Percentiles rank a stretch among this genome's conserved stretches.
Conservation (phyloP, 2,329 filamentous ascomycete species). For the Cladosporium sphaerospermum region DNA sequence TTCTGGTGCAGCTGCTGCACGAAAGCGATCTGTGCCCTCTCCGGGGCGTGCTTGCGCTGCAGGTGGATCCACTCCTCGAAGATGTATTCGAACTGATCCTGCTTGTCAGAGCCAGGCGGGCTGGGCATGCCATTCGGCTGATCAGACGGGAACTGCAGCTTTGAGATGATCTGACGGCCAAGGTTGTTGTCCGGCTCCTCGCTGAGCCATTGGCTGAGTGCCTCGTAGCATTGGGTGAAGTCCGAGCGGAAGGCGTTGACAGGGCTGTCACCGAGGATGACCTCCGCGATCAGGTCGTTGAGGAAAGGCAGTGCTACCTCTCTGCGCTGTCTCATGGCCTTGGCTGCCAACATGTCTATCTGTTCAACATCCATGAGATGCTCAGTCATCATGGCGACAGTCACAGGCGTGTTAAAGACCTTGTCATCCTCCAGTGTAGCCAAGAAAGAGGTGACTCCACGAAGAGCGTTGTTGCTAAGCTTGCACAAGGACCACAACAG, state of each 20-base stretch:
- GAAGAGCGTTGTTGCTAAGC: constrained; percentile 51
- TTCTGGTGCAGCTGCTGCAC: constrained; percentile 75
- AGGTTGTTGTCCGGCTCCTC: constrained; percentile 62
- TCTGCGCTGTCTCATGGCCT: constrained; percentile 65
- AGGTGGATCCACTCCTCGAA: constrained; percentile 94
- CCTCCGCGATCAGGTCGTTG: constrained; percentile 69
- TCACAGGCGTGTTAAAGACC: constrained; percentile 57
- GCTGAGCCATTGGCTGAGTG: constrained; percentile 71
- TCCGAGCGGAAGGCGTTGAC: constrained; percentile 70
- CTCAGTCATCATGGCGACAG: constrained; percentile 54
- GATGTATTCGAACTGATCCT: constrained; percentile 86
- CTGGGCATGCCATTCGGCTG: constrained; percentile 52
- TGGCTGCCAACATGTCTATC: constrained; percentile 59
- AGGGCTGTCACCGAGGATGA: constrained; percentile 71
- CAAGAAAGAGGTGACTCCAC: constrained; percentile 47
- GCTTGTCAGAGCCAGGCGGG: constrained; percentile 54
- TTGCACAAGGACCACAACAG: constrained; percentile 57
- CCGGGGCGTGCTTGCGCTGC: constrained; percentile 68
- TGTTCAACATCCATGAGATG: constrained; percentile 55
- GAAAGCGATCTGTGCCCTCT: constrained; percentile 68
- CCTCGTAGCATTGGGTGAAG: constrained; percentile 75
- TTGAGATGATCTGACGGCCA: constrained; percentile 65
- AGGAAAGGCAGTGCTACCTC: constrained; percentile 70
- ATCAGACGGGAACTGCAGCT: constrained; percentile 51
- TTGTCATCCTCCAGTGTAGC: constrained; percentile 51